phyloP scores from a whole-genome alignment of 257 asterid species.

The Solanum piurae region DNA sequence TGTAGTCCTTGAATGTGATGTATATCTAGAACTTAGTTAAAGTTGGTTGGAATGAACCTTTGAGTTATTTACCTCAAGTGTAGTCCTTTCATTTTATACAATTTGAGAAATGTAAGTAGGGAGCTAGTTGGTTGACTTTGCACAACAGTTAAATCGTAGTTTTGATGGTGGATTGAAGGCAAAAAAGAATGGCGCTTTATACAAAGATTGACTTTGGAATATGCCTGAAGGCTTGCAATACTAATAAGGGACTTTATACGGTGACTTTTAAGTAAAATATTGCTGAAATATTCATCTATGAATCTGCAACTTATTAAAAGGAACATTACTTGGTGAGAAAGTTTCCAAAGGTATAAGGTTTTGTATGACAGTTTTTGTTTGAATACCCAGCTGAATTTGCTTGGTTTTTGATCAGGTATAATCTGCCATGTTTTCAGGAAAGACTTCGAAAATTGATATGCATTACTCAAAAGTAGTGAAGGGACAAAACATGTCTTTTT shows the following conservation, averaged over 20 bases:
- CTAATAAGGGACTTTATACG: background rate
- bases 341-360: background rate
- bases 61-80: background rate
- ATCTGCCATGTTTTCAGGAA: background rate
- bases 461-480: background rate
- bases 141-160: background rate
- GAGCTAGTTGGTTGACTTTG: background rate
- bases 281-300: background rate
- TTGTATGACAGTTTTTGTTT: background rate
- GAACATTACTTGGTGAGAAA: background rate
- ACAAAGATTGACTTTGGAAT: background rate
- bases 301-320: background rate
- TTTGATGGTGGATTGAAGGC: background rate
- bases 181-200: background rate
- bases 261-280: background rate
- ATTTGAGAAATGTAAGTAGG: background rate
- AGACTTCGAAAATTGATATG: background rate
- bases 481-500: background rate
- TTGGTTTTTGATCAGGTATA: background rate
- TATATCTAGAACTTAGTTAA: background rate
- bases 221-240: background rate
- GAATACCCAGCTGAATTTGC: background rate
- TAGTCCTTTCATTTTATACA: background rate
- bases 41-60: background rate
- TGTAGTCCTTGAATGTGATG: background rate